Evolutionary conservation across 1,139 yeast species (phyloP).

Genomic region (Yamadazyma dushanensis): DNA sequence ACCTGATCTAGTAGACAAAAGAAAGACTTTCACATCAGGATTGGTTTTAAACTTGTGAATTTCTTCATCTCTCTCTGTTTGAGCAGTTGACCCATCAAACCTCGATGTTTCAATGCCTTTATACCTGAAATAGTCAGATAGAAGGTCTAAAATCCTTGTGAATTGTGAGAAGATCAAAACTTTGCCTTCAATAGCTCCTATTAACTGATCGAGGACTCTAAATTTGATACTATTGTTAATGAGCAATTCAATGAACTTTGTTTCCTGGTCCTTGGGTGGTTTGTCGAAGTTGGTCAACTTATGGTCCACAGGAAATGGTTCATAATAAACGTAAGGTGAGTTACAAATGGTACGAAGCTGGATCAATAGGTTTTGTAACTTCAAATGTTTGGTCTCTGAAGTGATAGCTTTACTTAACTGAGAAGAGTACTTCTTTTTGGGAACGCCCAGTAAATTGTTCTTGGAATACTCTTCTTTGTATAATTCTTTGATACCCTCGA

Average conservation of each 20-base stretch:
- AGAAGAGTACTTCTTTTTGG: conserved; percentile 7
- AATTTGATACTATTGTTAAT: conserved; percentile 67
- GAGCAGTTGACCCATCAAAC: conserved; percentile 75
- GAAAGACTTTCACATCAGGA: conserved; percentile 46
- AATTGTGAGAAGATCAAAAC: conserved; percentile 83
- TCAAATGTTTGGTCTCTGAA: conserved; percentile 24
- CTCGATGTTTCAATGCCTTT: conserved; percentile 52
- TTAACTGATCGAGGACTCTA: conserved; percentile 63
- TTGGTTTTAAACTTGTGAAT: conserved; percentile 54
- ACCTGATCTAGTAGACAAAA: conserved; percentile 90
- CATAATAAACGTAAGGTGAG: conserved; percentile 80
- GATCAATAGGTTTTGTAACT: conserved; percentile 69
- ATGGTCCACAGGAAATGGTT: conserved; percentile 58
- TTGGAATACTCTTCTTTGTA: conserved; percentile 18
- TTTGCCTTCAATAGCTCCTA: conserved; percentile 52
- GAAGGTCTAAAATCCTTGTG: conserved; percentile 70
- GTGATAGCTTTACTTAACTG: conserved; percentile 14
- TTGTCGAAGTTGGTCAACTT: conserved; percentile 17
- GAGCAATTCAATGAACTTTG: conserved; percentile 29
- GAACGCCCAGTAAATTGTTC: conserved; percentile 12
- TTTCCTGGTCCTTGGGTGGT: conserved; percentile 23
- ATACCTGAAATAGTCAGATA: conserved; percentile 60
- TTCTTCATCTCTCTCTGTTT: conserved; percentile 62
- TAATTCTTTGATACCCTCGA: conserved; percentile 27
- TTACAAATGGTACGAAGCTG: conserved; percentile 83